Percentiles rank a stretch among this genome's conserved stretches.
Conservation (phyloP, 768 basidiomycete genomes). For the Phylloporus sp. region DNA sequence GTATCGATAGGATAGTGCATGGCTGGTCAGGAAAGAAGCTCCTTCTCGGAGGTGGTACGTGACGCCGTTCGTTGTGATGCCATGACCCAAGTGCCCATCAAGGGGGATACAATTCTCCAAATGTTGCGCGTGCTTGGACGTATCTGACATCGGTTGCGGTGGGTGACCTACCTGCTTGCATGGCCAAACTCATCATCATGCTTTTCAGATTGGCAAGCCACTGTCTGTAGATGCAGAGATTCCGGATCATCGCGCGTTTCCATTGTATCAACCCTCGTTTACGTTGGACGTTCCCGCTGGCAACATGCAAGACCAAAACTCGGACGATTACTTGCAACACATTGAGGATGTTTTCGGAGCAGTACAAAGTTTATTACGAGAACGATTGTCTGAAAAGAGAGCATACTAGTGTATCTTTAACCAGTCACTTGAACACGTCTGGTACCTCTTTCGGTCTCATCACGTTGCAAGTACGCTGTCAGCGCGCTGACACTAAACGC, state of each 20-base stretch:
- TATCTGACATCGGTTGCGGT: constrained; percentile 76
- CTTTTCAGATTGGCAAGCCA: constrained; percentile 48
- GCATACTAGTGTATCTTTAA: no score
- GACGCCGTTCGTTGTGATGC: neutral
- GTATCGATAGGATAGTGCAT: constrained; percentile 46
- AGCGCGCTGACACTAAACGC: constrained; percentile 41
- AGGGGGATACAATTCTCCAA: constrained; percentile 84
- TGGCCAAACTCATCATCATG: neutral
- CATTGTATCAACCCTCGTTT: constrained; percentile 76
- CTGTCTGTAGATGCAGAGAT: constrained; percentile 60
- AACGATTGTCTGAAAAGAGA: constrained; percentile 8
- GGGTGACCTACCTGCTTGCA: constrained; percentile 24
- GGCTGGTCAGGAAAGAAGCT: constrained; percentile 60
- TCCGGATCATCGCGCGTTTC: constrained; percentile 73
- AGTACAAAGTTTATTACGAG: constrained; percentile 25
- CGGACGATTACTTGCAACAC: constrained; percentile 47
- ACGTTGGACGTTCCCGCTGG: constrained; percentile 72
- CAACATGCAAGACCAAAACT: constrained; percentile 72
- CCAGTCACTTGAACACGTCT: no score
- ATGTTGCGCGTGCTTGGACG: constrained; percentile 85
- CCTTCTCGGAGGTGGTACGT: constrained; percentile 71
- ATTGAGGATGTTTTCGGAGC: constrained; percentile 41
- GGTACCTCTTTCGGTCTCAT: neutral
- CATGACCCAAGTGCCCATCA: constrained; percentile 12
- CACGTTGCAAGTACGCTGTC: constrained; percentile 7